Percentiles rank a stretch among this genome's conserved stretches.
These are phyloP conservation scores for Teunomyces cretensis DNA, from an alignment of 805 yeast genomes.

Conservation along the genomic window DNA sequence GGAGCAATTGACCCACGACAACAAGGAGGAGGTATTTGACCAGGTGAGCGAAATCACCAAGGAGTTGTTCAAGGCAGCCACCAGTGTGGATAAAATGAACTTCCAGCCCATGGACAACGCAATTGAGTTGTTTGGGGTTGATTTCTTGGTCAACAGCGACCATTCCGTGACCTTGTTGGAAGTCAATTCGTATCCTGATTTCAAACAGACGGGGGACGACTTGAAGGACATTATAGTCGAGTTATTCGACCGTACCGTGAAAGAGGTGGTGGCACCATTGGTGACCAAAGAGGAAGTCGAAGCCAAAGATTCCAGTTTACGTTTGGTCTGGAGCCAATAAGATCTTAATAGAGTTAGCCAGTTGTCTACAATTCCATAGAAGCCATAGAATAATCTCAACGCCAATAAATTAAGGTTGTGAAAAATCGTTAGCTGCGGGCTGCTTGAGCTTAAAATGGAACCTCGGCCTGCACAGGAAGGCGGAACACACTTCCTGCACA, in stretches of 20 bases:
- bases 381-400: too few species aligned
- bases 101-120: constrained; percentile 81
- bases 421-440: too few species aligned
- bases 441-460: too few species aligned
- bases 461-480: too few species aligned
- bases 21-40: constrained; percentile 43
- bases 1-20: constrained; percentile 30
- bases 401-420: too few species aligned
- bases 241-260: constrained; percentile 59
- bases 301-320: constrained; percentile 1
- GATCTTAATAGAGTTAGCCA: too few species aligned
- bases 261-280: constrained; percentile 51
- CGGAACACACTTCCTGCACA: too few species aligned
- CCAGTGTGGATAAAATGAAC: constrained; percentile 75
- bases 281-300: constrained; percentile 14
- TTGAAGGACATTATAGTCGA: constrained; percentile 65
- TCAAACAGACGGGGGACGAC: constrained; percentile 88
- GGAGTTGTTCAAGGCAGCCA: constrained; percentile 80
- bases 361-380: too few species aligned
- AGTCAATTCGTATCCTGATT: constrained; percentile 93
- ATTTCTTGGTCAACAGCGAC: constrained; percentile 69
- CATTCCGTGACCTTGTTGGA: constrained; percentile 65
- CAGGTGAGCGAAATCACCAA: constrained; percentile 61
- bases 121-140: constrained; percentile 86
- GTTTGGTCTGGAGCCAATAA: not conserved